These are phyloP conservation scores for Penicillium sp. DNA, from an alignment of 2,329 filamentous ascomycete genomes.

Conservation along the genomic window DNA sequence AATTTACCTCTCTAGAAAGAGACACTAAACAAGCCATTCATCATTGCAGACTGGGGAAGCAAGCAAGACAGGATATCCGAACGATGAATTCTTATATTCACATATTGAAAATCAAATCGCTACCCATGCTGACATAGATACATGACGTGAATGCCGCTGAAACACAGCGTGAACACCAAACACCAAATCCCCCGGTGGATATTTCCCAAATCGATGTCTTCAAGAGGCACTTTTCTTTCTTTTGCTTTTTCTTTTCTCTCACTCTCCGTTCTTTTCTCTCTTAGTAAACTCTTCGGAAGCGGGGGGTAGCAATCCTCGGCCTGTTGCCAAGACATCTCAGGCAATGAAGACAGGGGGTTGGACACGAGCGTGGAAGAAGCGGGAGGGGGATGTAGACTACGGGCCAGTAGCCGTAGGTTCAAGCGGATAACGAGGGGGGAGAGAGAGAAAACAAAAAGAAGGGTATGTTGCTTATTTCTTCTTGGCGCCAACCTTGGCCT, in stretches of 20 bases:
- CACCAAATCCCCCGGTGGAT: constrained; percentile 24
- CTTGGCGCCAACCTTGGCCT: constrained; percentile 44
- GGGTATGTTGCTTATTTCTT: constrained; percentile 30
- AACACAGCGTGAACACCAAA: constrained; percentile 23
- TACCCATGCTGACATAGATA: constrained; percentile 26
- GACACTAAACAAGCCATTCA: neutral
- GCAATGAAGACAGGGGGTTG: neutral
- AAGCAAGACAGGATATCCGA: constrained; percentile 1
- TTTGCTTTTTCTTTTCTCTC: constrained; percentile 9
- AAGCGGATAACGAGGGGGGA: constrained; percentile 1
- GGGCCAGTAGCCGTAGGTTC: constrained; percentile 1
- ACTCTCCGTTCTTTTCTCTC: no score
- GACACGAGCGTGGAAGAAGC: constrained; percentile 3
- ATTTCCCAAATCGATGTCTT: constrained; percentile 24
- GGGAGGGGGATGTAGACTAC: neutral
- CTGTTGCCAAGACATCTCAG: neutral
- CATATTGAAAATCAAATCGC: constrained; percentile 22
- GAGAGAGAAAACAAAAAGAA: neutral
- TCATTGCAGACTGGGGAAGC: neutral
- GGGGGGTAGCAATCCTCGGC: no score
- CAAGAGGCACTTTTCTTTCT: constrained; percentile 21
- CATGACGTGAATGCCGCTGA: constrained; percentile 21
- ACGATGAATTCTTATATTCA: constrained; percentile 22
- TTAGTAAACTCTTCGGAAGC: no score
- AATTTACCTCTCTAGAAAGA: no score